Percentiles rank a stretch among this genome's conserved stretches.
phyloP scores from a whole-genome alignment of 2,329 filamentous ascomycete species.

The Cytospora schulzeri region DNA sequence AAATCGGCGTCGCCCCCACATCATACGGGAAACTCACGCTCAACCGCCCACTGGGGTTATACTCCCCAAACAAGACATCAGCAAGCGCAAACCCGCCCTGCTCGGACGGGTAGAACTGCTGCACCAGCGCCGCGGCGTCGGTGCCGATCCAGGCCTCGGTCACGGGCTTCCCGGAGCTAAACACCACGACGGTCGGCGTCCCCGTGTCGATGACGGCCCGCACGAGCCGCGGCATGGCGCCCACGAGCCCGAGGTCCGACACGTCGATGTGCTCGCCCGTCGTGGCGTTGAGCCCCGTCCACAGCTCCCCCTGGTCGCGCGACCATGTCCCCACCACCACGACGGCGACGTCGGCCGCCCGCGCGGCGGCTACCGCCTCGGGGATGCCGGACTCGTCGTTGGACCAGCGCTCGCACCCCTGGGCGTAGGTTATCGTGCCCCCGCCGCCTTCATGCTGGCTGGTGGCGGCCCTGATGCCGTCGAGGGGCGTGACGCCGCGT shows the following conservation, averaged over 20 bases:
- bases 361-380: conserved; percentile 66
- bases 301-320: conserved; percentile 71
- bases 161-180: conserved; percentile 70
- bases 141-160: conserved; percentile 73
- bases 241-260: conserved; percentile 64
- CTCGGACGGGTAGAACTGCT: conserved; percentile 76
- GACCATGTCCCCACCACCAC: conserved; percentile 77
- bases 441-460: no score
- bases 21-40: conserved; percentile 68
- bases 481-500: conserved; percentile 68
- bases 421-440: conserved; percentile 64
- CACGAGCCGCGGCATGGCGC: conserved; percentile 68
- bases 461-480: conserved; percentile 66
- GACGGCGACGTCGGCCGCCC: conserved; percentile 70
- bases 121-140: conserved; percentile 65
- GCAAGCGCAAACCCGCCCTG: conserved; percentile 68
- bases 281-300: conserved; percentile 71
- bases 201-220: conserved; percentile 68
- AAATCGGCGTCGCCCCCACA: conserved; percentile 67
- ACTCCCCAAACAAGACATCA: conserved; percentile 65
- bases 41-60: conserved; percentile 67
- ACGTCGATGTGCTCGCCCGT: conserved; percentile 75
- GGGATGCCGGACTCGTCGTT: conserved; percentile 67
- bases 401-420: conserved; percentile 75
- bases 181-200: conserved; percentile 68